phyloP scores from a whole-genome alignment of 1,284 basidiomycete genomes.

The Boletus mariae region DNA sequence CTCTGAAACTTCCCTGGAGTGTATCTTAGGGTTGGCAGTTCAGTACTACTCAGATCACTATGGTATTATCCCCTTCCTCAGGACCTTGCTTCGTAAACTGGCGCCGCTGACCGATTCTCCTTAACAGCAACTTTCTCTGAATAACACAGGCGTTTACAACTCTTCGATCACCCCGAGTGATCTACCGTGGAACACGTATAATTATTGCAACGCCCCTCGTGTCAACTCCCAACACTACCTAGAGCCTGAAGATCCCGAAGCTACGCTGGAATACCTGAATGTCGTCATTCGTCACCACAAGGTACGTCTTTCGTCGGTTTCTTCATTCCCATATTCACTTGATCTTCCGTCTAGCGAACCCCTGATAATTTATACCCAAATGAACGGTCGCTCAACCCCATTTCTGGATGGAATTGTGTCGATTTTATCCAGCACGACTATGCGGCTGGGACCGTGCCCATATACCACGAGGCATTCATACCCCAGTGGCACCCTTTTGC shows the following conservation, averaged over 20 bases:
- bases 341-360: constrained; percentile 17
- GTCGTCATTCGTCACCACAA: constrained; percentile 49
- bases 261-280: constrained; percentile 40
- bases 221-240: constrained; percentile 41
- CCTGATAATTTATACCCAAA: constrained; percentile 42
- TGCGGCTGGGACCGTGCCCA: constrained; percentile 32
- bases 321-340: not conserved
- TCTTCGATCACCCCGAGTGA: constrained; percentile 39
- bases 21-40: not conserved
- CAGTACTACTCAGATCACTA: constrained; percentile 5
- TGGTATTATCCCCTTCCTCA: constrained; percentile 8
- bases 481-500: constrained; percentile 47
- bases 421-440: constrained; percentile 38
- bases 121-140: constrained; percentile 7
- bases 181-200: constrained; percentile 50
- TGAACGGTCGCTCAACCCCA: constrained; percentile 43
- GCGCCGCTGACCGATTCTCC: not conserved
- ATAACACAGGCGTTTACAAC: constrained; percentile 34
- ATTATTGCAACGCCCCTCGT: constrained; percentile 54
- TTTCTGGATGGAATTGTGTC: constrained; percentile 40
- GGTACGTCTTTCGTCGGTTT: constrained; percentile 21
- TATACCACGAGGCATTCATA: constrained; percentile 40
- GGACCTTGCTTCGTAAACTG: not conserved
- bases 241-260: constrained; percentile 24
- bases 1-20: not conserved